A percentile compares a stretch with the other conserved stretches of the same genome.
phyloP scores from a whole-genome alignment of 2,329 filamentous ascomycete genomes.

The Venturia oleaginea region DNA sequence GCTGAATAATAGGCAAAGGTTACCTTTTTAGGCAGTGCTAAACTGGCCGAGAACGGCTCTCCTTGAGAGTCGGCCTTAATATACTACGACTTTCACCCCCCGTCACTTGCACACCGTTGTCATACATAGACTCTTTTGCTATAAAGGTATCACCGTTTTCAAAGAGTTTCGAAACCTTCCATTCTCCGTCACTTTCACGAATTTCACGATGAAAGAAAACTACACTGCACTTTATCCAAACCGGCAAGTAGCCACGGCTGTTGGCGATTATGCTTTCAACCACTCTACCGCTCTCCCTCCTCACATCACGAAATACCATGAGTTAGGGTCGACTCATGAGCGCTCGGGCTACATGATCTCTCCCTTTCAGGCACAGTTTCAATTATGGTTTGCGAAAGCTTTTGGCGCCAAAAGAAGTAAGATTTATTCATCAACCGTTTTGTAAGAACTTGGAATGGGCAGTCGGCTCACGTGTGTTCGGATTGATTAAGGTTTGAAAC shows the following conservation, averaged over 20 bases:
- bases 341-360: background rate
- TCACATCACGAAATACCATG: background rate
- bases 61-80: background rate
- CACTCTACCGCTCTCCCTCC: background rate
- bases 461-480: background rate
- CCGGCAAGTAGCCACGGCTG: background rate
- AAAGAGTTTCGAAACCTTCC: background rate
- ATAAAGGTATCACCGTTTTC: background rate
- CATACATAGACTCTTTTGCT: background rate
- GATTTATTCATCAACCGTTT: background rate
- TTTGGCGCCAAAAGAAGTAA: conserved; percentile 5
- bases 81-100: background rate
- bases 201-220: background rate
- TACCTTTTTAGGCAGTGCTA: background rate
- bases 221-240: background rate
- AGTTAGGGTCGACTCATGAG: background rate
- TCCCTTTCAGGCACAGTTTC: background rate
- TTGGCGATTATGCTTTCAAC: background rate
- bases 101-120: background rate
- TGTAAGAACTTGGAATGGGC: background rate
- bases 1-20: background rate
- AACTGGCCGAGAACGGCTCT: background rate
- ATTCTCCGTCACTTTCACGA: background rate
- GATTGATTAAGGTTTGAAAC: background rate
- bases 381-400: background rate